Conservation (phyloP, 331 rosid species). For the Prunus yedoensis region DNA sequence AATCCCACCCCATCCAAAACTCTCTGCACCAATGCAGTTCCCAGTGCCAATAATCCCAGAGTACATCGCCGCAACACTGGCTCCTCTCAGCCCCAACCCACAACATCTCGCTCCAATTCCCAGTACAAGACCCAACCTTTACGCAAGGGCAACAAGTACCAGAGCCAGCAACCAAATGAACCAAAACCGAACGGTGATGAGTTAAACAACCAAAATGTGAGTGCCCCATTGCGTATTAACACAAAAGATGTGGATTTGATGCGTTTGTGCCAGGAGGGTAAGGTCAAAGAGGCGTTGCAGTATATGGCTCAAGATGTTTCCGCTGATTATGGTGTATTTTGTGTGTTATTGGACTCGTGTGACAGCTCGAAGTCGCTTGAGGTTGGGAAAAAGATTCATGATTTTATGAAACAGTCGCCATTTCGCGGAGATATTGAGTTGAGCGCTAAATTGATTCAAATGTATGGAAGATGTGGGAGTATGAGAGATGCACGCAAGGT, state of each 20-base stretch:
- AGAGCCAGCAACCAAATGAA: conserved; percentile 22
- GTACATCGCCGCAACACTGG: conserved; percentile 35
- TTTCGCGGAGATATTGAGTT: conserved; percentile 52
- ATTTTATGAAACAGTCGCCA: conserved; percentile 41
- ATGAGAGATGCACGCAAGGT: conserved; percentile 61
- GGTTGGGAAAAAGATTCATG: conserved; percentile 52
- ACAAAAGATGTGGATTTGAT: conserved; percentile 42
- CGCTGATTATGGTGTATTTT: conserved; percentile 56
- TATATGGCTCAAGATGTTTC: conserved; percentile 54
- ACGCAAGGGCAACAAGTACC: conserved; percentile 28
- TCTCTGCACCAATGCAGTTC: conserved; percentile 32
- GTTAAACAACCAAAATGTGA: conserved; percentile 27
- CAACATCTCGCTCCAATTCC: conserved; percentile 26
- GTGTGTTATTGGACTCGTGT: conserved; percentile 53
- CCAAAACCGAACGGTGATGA: conserved; percentile 19
- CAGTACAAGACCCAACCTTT: conserved; percentile 33
- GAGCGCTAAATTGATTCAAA: conserved; percentile 45
- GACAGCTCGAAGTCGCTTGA: conserved; percentile 42
- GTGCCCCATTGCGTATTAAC: conserved; percentile 10
- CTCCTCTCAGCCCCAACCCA: conserved; percentile 11
- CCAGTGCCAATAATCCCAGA: conserved; percentile 27
- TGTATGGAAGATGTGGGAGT: conserved; percentile 56
- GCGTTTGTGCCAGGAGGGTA: conserved; percentile 58
- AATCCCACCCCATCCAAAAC: conserved; percentile 19
- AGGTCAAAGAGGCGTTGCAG: conserved; percentile 55